Conservation (phyloP, 2,329 filamentous ascomycete species). For the Huntiella omanensis region DNA sequence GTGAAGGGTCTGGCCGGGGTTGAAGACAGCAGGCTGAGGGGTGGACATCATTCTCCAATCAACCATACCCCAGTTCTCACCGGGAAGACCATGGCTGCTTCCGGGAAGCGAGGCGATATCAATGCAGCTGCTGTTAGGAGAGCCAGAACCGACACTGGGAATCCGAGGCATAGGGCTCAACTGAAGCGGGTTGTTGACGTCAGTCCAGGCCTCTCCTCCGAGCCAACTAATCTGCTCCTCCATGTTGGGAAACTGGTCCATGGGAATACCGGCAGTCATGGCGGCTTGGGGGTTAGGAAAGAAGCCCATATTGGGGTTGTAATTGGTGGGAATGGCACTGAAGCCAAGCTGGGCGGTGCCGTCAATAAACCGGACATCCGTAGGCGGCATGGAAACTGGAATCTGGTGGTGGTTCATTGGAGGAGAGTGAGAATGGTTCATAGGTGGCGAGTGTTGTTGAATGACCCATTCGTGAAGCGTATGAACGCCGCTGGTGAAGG, state of each 20-base stretch:
- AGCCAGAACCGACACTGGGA: constrained; percentile 26
- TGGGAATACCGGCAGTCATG: constrained; percentile 33
- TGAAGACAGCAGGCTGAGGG: constrained; percentile 58
- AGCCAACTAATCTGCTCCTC: constrained; percentile 39
- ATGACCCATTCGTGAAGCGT: constrained; percentile 42
- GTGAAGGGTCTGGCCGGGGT: constrained; percentile 78
- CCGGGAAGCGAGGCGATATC: constrained; percentile 69
- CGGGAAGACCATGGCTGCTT: constrained; percentile 35
- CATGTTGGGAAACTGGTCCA: constrained; percentile 45
- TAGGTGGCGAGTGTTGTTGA: constrained; percentile 27
- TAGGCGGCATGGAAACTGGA: constrained; percentile 7
- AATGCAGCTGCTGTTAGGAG: constrained; percentile 40
- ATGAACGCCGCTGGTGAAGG: constrained; percentile 21
- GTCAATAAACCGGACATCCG: constrained; percentile 28
- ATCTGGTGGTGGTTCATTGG: constrained; percentile 23
- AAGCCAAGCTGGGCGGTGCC: constrained; percentile 38
- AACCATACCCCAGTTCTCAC: constrained; percentile 73
- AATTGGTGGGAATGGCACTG: constrained; percentile 30
- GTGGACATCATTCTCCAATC: constrained; percentile 28
- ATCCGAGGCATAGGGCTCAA: constrained; percentile 28
- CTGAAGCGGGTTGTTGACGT: constrained; percentile 46
- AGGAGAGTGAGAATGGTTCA: constrained; percentile 20
- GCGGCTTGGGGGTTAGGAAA: constrained; percentile 44
- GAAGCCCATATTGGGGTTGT: constrained; percentile 41
- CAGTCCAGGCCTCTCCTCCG: constrained; percentile 58